Evolutionary conservation across 2,329 filamentous ascomycete genomes (phyloP), one percentile per base, ranked within the genome.

Genomic region (Septoria petroselini): DNA sequence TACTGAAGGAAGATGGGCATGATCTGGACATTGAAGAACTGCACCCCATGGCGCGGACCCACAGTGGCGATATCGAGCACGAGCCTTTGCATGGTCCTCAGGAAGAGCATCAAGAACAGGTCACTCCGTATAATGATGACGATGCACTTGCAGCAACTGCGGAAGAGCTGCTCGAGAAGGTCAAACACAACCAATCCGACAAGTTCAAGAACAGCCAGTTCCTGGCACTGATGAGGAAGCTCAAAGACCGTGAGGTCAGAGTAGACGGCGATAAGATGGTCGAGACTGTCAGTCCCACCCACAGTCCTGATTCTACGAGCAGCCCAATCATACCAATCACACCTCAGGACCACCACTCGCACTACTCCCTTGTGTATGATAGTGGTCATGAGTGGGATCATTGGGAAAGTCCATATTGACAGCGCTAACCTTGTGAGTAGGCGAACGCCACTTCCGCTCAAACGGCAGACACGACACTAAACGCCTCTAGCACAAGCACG

Each of bases 151-250:
- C 86, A 15, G 75, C 76, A 33, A 90, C 86, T 1, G 88, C 88
- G 4, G 82, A 80, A 12, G 76, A 84, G 51, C 74, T 94, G 3
- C 73, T 93, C 4, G 76, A 84, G 46, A 83, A 81, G 30, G 80
- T 94, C 9, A 76, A 80, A 15, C 74, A 83, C 59, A 84, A 91
- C 58, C 77, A 81, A 50, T 84, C 79, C 48, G 72, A 82, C 39
- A 91, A 91, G 64, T 93, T 93, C 68, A 81, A 83, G 60, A 81
- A 90, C 63, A 91, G 86, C 58, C 80, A 80, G 51, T 94, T 94
- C 63, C 70, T 91, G 1, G 76, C 79, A 3, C 72, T 94, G 38
- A 93, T 94, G 88, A 80, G 85, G 21, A 79, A 81, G 52, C 79
- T 93, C 47, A 79, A 85, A 43, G 82, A 88, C 63, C 76, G 79